A percentile compares a stretch with the other conserved stretches of the same genome.
These are phyloP conservation scores for Blastomyces percursus DNA, from an alignment of 2,329 filamentous ascomycete species.

Conservation along the genomic window DNA sequence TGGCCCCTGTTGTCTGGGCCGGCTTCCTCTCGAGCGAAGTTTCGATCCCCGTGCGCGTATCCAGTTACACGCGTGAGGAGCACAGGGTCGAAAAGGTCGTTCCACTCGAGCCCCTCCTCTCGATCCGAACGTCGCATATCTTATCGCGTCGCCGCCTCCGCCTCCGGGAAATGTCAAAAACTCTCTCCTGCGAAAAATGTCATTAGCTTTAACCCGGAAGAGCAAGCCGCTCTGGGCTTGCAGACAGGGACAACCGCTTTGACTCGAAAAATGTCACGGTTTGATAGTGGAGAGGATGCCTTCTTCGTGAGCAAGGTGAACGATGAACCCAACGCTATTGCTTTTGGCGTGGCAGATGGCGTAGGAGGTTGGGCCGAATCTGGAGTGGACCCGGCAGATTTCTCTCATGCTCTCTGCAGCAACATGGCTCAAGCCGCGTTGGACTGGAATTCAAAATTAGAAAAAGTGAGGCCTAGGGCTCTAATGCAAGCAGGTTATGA, in stretches of 20 bases:
- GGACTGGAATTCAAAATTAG: constrained; percentile 37
- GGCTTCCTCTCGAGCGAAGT: not conserved
- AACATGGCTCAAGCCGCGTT: constrained; percentile 76
- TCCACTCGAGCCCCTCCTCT: constrained; percentile 21
- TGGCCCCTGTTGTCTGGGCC: not conserved
- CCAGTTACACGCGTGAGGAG: not conserved
- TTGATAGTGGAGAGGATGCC: constrained; percentile 82
- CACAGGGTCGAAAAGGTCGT: constrained; percentile 13
- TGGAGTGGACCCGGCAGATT: constrained; percentile 86
- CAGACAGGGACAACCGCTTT: constrained; percentile 33
- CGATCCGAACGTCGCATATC: constrained; percentile 38
- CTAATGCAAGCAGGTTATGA: constrained; percentile 81
- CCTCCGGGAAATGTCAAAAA: constrained; percentile 58
- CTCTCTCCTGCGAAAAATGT: constrained; percentile 59
- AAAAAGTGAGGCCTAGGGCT: constrained; percentile 46
- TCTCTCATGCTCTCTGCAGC: constrained; percentile 85
- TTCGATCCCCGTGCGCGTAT: not conserved
- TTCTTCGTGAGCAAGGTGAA: constrained; percentile 86
- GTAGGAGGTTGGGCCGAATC: constrained; percentile 93
- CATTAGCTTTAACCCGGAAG: constrained; percentile 56
- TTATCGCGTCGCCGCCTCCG: constrained; percentile 64
- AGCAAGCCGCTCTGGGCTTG: constrained; percentile 28
- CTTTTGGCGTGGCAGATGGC: constrained; percentile 84
- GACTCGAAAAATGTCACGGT: constrained; percentile 52
- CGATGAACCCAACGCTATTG: constrained; percentile 44